Evolutionary conservation across 441 rosid species (phyloP), one percentile per base, ranked within the genome.

Genomic region (Brassica hybrid): DNA sequence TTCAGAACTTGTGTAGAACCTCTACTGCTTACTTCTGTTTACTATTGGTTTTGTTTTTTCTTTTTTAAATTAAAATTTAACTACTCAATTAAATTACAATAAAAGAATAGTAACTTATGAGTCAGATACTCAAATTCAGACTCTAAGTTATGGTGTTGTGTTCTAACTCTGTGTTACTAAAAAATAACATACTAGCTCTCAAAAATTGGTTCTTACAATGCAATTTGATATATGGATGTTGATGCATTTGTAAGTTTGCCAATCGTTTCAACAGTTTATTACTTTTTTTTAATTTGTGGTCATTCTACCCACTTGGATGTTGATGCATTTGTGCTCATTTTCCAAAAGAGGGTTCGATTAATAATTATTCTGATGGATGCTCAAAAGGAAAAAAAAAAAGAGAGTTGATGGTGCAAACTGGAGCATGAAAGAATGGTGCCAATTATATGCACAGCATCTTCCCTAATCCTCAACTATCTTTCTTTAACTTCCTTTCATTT

Each of bases 361-460:
- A 69, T 36, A 76, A 76, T 54, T 50, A 69, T 50, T 68, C n/a
- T 48, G 43, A 48, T 21, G n/a, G 41, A 69, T 76, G 23, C 66
- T 63, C 60, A 63, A 76, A 71, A 77, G 52, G 69, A 27, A 56
- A 68, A 23, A 3, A 68, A 58, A 48, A 48, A 5, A 48, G 62
- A 38, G 66, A 19, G 65, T 77, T 64, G 52, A 17, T 65, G 61
- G 60, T 64, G 71, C 65, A 52, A 63, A 77, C 14, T 71, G 56
- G 62, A 72, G 75, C 72, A 65, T 71, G 41, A 34, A 65, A 72
- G 63, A 71, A 65, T 65, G 56, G 41, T 71, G 68, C 4, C 72
- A 77, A 65, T 77, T 77, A 58, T 57, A 71, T 77, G 65, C 72
- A n/a, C n/a, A 71, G 61, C 57, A 56, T 65, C 52, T 77, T 71